Conservation (phyloP, 768 basidiomycete genomes). For the Kwoniella sp. region DNA sequence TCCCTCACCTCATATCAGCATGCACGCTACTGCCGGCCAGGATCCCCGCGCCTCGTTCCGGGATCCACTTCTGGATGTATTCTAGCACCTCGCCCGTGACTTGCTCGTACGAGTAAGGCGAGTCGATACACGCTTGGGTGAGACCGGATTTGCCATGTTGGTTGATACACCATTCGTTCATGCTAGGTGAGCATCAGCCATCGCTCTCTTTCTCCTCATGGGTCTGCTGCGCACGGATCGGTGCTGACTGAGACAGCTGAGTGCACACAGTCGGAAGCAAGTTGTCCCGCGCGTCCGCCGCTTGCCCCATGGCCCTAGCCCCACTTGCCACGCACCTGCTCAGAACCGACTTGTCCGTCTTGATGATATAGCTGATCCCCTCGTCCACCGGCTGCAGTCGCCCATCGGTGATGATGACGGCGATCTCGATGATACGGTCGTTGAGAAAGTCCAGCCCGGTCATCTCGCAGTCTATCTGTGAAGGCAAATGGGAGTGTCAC, state of each 20-base stretch:
- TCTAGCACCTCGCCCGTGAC: slow-evolving; percentile 62
- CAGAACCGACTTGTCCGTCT: slow-evolving; percentile 63
- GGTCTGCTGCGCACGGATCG: too few relatives aligned
- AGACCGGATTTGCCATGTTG: slow-evolving; percentile 82
- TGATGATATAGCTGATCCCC: slow-evolving; percentile 72
- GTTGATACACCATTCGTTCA: slow-evolving; percentile 80
- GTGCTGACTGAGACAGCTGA: too few relatives aligned
- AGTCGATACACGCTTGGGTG: slow-evolving; percentile 70
- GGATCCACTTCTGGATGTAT: slow-evolving; percentile 84
- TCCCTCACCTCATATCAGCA: slow-evolving; percentile 57
- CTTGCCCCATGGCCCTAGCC: neutral
- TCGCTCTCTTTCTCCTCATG: too few relatives aligned
- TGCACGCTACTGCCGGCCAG: slow-evolving; percentile 81
- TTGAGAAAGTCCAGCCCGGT: slow-evolving; percentile 38
- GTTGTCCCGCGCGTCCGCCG: too few relatives aligned
- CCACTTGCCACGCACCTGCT: slow-evolving; percentile 61
- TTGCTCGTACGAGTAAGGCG: slow-evolving; percentile 60
- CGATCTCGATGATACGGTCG: slow-evolving; percentile 58
- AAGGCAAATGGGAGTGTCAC: neutral
- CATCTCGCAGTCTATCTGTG: slow-evolving; percentile 45
- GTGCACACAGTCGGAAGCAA: too few relatives aligned
- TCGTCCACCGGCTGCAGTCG: slow-evolving; percentile 73
- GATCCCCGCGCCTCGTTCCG: slow-evolving; percentile 50
- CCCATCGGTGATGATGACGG: slow-evolving; percentile 85
- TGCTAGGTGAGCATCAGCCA: slow-evolving; percentile 56